Evolutionary conservation across 2,329 filamentous ascomycete species (phyloP).

Genomic region (Ophiocordyceps camponoti-rufipedis): DNA sequence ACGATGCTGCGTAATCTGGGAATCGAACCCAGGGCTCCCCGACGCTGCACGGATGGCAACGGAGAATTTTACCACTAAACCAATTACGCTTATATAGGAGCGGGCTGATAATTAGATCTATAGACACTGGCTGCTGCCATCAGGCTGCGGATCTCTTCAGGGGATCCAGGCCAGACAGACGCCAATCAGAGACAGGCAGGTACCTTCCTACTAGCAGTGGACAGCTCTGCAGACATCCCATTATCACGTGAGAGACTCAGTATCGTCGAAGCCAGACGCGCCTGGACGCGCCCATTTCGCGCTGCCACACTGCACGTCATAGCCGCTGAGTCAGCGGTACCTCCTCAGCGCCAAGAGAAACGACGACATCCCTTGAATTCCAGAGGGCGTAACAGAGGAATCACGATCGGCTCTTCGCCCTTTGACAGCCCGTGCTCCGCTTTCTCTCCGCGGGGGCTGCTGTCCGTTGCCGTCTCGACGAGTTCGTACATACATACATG

Average conservation of each 20-base stretch:
- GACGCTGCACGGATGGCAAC: constrained; percentile 11
- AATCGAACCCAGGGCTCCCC: constrained; percentile 14
- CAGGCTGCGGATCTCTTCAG: no score
- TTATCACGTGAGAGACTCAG: no score
- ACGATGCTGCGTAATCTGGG: constrained; percentile 9
- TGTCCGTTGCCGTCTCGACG: not conserved
- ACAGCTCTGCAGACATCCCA: no score
- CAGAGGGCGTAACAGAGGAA: not conserved
- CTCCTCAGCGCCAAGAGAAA: not conserved
- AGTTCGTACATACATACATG: not conserved
- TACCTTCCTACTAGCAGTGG: no score
- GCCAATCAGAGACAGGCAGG: no score
- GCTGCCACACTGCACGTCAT: not conserved
- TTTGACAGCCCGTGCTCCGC: not conserved
- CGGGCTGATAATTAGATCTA: not conserved
- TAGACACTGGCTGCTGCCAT: no score
- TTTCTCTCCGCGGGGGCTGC: not conserved
- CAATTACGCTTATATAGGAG: constrained; percentile 6
- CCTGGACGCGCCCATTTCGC: not conserved
- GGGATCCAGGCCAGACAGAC: no score
- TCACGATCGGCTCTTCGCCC: not conserved
- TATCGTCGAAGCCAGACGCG: not conserved
- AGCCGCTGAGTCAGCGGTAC: constrained; percentile 1
- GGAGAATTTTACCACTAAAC: constrained; percentile 15
- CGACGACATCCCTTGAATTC: constrained; percentile 4